Percentiles rank a stretch among this genome's conserved stretches.
Evolutionary conservation across 2,329 filamentous ascomycete species (phyloP).

Genomic region (Fusarium subtropicale): DNA sequence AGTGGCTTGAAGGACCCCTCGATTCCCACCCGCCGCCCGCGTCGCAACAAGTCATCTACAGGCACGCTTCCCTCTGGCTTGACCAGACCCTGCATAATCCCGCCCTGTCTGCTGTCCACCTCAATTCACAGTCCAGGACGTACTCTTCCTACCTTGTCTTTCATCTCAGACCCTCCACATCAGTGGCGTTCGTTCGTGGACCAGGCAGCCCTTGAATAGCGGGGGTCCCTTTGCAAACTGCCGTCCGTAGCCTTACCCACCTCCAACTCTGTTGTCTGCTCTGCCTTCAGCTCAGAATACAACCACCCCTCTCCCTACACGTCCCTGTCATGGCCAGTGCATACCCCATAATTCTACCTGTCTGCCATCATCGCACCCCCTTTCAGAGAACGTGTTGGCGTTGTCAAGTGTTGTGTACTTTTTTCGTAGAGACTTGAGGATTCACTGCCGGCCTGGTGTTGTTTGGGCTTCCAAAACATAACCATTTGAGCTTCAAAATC

Average conservation of each 20-base stretch:
- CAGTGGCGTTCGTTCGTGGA: constrained; percentile 47
- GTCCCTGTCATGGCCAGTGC: constrained; percentile 19
- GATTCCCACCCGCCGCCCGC: constrained; percentile 42
- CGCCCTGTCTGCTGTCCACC: constrained; percentile 43
- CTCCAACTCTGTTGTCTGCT: constrained; percentile 33
- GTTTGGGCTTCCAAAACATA: background rate
- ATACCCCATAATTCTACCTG: constrained; percentile 40
- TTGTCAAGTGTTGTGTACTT: constrained; percentile 3
- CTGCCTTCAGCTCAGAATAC: constrained; percentile 18
- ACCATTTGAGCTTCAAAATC: background rate
- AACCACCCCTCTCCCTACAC: constrained; percentile 37
- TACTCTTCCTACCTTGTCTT: constrained; percentile 37
- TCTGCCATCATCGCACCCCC: constrained; percentile 40
- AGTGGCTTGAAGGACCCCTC: constrained; percentile 46
- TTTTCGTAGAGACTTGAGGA: constrained; percentile 29
- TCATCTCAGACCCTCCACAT: constrained; percentile 50
- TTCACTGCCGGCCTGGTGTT: constrained; percentile 31
- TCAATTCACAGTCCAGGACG: constrained; percentile 45
- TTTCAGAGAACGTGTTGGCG: constrained; percentile 21
- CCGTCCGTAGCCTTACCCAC: constrained; percentile 50
- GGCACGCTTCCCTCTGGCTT: constrained; percentile 39
- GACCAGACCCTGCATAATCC: constrained; percentile 50
- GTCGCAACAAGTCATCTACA: constrained; percentile 39
- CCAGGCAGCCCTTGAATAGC: constrained; percentile 38
- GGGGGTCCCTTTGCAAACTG: constrained; percentile 49